These are phyloP conservation scores for Pichia paraexigua DNA, from an alignment of 805 yeast species.

Conservation along the genomic window DNA sequence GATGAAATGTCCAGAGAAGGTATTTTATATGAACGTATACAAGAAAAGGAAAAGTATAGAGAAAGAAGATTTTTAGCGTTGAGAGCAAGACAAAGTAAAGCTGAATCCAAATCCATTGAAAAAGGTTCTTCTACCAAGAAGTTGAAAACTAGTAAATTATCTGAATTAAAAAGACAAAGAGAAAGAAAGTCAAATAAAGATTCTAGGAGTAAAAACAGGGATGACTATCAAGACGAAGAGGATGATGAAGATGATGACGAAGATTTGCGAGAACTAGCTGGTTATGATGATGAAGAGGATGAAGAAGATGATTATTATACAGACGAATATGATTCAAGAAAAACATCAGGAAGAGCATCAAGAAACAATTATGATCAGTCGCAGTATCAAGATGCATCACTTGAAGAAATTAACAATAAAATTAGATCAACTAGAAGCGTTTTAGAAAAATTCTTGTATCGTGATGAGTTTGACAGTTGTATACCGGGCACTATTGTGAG, in stretches of 20 bases:
- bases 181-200: constrained; percentile 23
- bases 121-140: constrained; percentile 19
- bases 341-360: constrained; percentile 25
- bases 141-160: constrained; percentile 27
- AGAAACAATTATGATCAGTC: constrained; percentile 35
- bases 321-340: constrained; percentile 16
- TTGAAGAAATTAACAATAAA: constrained; percentile 56
- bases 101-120: constrained; percentile 28
- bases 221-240: constrained; percentile 19
- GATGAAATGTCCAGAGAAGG: constrained; percentile 93
- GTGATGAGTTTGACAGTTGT: constrained; percentile 69
- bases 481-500: constrained; percentile 73
- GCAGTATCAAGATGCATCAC: constrained; percentile 36
- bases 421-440: constrained; percentile 72
- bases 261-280: constrained; percentile 34
- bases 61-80: constrained; percentile 79
- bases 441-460: constrained; percentile 66
- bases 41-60: constrained; percentile 79
- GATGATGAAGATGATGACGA: constrained; percentile 31
- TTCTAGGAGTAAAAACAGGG: constrained; percentile 5
- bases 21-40: constrained; percentile 84
- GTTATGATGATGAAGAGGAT: constrained; percentile 25
- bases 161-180: constrained; percentile 31
- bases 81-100: constrained; percentile 58
- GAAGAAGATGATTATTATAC: constrained; percentile 26